Base-by-base conservation (phyloP, 306 rosid genomes). In the Vicia sativa region DNA sequence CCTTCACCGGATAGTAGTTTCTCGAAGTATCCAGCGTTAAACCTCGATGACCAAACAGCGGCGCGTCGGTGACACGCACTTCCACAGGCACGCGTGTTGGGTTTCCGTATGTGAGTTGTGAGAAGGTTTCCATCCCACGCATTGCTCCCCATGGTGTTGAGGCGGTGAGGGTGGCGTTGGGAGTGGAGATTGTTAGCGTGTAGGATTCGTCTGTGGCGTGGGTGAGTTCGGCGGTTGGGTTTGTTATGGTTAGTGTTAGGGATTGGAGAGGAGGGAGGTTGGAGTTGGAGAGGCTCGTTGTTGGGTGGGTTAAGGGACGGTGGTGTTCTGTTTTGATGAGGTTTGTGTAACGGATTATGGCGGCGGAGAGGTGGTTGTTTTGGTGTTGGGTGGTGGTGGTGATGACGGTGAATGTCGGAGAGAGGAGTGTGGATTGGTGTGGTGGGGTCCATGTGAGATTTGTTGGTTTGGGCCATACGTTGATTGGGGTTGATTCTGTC, bases 401-500 rank as follows among this genome's bases (percentile, higher is more conserved):
- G 50, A 54, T 31, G 72, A 92, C 81, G 72, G 77, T 62, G 87
- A 92, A 92, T 7, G 75, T 21, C 2, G 95, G 84, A 49, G 95
- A 83, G 64, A 92, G 84, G 10, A 61, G 80, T 13, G 82, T 70
- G 71, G 77, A 74, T 44, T 72, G 73, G 2, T 71, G 77, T 1
- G 91, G 91, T 48, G 69, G 50, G 66, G 88, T 52, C 96, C 95
- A 92, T 5, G 77, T 55, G 77, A 92, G 76, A 71, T 72, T 64
- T 68, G 75, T 73, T 12, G 95, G 98, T 59, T 81, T 85, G 0
- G 98, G 98, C 98, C 96, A 92, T 5, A 89, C 81, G 42, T 85
- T 80, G 67, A 87, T 44, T 68, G 25, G 9, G 18, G 35, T 14
- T 13, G 29, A 9, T n/a, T 3, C 0, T 23, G 21, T 11, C 57